phyloP scores from a whole-genome alignment of 371 early-diverging fungal species.

The Globomyces sp. region DNA sequence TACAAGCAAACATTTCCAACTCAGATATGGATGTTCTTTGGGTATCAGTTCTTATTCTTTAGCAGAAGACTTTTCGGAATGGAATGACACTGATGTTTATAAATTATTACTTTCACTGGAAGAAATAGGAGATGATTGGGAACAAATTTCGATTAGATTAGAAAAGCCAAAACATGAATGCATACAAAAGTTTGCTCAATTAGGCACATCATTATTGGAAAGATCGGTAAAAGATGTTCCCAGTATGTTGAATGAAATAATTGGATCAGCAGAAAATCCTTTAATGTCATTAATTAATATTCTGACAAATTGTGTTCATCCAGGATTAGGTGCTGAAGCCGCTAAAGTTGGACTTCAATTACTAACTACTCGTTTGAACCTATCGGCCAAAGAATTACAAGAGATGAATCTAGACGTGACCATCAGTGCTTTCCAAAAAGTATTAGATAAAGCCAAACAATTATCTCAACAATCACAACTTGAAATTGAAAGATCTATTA shows the following conservation, averaged over 20 bases:
- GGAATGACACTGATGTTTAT: conserved; percentile 9
- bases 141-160: background rate
- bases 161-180: conserved; percentile 1
- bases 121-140: background rate
- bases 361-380: background rate
- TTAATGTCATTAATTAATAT: conserved; percentile 8
- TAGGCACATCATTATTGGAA: background rate
- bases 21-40: no score
- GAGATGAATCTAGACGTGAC: background rate
- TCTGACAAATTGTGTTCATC: conserved; percentile 3
- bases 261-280: conserved; percentile 5
- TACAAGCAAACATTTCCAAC: conserved; percentile 8
- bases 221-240: background rate
- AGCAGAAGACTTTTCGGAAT: background rate
- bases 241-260: conserved; percentile 1
- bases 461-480: background rate
- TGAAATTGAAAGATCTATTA: no score
- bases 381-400: conserved; percentile 1
- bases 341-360: background rate
- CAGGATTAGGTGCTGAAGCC: background rate
- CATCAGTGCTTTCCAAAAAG: background rate
- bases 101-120: background rate
- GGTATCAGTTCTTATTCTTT: background rate
- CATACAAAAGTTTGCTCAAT: conserved; percentile 5
- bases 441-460: conserved; percentile 9